phyloP scores from a whole-genome alignment of 495 filamentous ascomycete species.

The Aeminium ludgeri region DNA sequence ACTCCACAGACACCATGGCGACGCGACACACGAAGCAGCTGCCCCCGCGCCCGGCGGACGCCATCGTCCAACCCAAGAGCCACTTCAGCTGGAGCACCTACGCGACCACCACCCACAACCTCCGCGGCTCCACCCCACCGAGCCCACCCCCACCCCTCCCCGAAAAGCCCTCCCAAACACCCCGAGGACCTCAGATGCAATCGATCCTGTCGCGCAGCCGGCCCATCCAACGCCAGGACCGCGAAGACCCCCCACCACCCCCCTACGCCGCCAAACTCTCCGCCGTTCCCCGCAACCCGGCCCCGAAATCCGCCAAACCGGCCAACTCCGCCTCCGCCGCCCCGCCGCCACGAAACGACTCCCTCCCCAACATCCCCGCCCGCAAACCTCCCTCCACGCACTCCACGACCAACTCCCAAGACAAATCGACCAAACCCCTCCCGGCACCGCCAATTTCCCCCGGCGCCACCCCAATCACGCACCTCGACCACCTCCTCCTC shows the following conservation, averaged over 20 bases:
- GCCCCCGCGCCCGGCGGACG: background rate
- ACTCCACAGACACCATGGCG: conserved; percentile 5
- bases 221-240: conserved; percentile 8
- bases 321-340: background rate
- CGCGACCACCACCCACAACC: conserved; percentile 1
- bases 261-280: conserved; percentile 1
- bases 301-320: background rate
- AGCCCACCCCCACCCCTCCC: conserved; percentile 11
- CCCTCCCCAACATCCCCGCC: conserved; percentile 1
- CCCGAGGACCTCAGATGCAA: conserved; percentile 9
- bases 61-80: conserved; percentile 1
- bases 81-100: conserved; percentile 18
- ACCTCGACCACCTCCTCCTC: conserved; percentile 8
- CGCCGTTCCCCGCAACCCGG: background rate
- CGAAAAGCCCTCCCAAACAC: background rate
- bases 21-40: background rate
- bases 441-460: conserved; percentile 5
- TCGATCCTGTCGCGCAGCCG: conserved; percentile 14
- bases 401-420: background rate
- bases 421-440: conserved; percentile 2
- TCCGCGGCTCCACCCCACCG: conserved; percentile 4
- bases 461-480: background rate
- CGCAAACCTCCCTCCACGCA: background rate
- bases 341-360: background rate
- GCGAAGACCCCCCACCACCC: conserved; percentile 9